Evolutionary conservation across 257 asterid genomes (phyloP), one percentile per base, ranked within the genome.

Genomic region (Knoxia roxburghii): DNA sequence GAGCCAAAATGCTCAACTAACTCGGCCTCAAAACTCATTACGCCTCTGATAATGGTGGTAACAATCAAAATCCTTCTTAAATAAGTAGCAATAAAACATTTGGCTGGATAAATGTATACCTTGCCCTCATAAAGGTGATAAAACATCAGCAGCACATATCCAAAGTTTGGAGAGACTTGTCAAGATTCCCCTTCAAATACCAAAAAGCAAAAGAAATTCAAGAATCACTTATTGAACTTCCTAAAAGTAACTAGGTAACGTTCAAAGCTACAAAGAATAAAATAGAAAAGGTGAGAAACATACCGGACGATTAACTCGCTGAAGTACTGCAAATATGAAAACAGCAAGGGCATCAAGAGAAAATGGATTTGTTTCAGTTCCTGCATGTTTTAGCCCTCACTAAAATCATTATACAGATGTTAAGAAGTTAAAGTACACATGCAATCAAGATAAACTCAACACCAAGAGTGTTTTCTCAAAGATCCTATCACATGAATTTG

Each of bases 271-370:
- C 56, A 72, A 50, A 71, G 27, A n/a, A 27, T 63, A 41, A 43
- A 61, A 69, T n/a, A 73, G 49, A 9, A 65, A 57, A 70, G 63
- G 59, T 51, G 29, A 77, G 64, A 43, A 68, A 73, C n/a, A 37
- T 87, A 93, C 99, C 79, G 99, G 99, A 81, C 90, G 99, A 77
- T 93, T 88, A 75, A 70, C 83, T 48, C 99, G 95, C 8, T 80
- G 84, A 74, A 93, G 88, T 66, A 93, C 99, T 74, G 97, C 79
- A 76, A 73, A 81, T 59, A 85, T 81, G 81, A 93, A 93, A 72
- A 93, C 95, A 73, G 96, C 95, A 65, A 93, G 90, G 59, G 97
- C 96, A 55, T 90, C 96, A 61, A 93, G 86, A 33, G 96, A 85
- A 78, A 86, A 90, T 35, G 99, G 96, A 80, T 93, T 93, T 72